phyloP scores from a whole-genome alignment of 352 stramenopile species.

The Phytophthora capsici region DNA sequence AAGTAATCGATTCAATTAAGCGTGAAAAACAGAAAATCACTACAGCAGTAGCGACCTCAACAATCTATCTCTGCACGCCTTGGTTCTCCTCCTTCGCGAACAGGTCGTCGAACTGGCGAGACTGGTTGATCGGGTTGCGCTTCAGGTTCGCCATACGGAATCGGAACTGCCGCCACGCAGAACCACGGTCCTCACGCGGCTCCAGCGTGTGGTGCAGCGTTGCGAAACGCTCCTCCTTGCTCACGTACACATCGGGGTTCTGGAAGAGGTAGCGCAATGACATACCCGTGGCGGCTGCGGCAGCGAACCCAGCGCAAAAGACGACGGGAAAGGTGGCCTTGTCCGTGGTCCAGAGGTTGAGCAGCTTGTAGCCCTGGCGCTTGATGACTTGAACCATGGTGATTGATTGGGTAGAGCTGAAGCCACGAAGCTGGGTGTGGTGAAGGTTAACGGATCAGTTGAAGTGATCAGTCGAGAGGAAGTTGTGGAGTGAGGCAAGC shows the following conservation, averaged over 20 bases:
- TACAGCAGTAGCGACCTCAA: no score
- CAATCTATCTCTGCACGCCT: no score
- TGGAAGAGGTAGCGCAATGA: conserved; percentile 53
- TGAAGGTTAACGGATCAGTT: neutral
- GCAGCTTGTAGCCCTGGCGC: conserved; percentile 32
- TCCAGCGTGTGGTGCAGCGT: conserved; percentile 52
- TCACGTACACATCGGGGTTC: conserved; percentile 73
- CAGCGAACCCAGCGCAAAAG: conserved; percentile 46
- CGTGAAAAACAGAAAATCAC: no score
- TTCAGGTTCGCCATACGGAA: conserved; percentile 70
- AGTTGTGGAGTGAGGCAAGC: conserved; percentile 6
- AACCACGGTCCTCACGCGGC: conserved; percentile 43
- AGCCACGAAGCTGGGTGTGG: no score
- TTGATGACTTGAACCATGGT: conserved; percentile 34
- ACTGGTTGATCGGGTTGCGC: conserved; percentile 81
- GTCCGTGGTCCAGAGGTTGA: conserved; percentile 72
- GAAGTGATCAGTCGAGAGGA: conserved; percentile 14
- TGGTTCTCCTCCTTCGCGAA: conserved; percentile 63
- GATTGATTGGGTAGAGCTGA: no score
- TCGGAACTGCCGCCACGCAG: conserved; percentile 64
- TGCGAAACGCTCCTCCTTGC: conserved; percentile 62
- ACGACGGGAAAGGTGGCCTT: conserved; percentile 68
- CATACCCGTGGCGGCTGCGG: conserved; percentile 39
- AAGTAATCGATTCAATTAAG: no score
- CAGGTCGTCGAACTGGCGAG: conserved; percentile 62